phyloP scores from a whole-genome alignment of 169 alveolate genomes.

The Blepharisma undulans region DNA sequence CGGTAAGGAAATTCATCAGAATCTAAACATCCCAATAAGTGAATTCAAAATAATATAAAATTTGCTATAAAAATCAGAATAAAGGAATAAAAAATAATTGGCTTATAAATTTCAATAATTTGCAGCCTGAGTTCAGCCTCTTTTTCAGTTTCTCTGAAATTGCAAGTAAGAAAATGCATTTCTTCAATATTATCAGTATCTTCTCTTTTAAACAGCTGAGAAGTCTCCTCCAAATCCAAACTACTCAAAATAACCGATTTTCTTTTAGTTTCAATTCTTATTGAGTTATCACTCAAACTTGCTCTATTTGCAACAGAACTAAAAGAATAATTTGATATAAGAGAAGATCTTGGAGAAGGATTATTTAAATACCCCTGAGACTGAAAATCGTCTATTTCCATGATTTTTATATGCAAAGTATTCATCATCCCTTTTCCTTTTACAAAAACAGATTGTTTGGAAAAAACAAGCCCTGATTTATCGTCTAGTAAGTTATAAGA shows the following conservation, averaged over 20 bases:
- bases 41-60: neutral
- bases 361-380: neutral
- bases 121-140: neutral
- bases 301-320: neutral
- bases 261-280: neutral
- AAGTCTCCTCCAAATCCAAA: neutral
- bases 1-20: neutral
- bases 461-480: neutral
- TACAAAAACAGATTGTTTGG: neutral
- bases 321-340: neutral
- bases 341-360: neutral
- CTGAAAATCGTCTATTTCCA: neutral
- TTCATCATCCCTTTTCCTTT: constrained; percentile 30
- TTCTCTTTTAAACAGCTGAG: neutral
- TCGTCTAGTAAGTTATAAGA: neutral
- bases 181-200: constrained; percentile 1
- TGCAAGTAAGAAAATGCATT: neutral
- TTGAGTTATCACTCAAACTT: neutral
- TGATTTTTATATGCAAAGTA: neutral
- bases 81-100: neutral
- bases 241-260: neutral
- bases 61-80: neutral
- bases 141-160: neutral
- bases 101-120: neutral
- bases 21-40: neutral